Evolutionary conservation across 2,329 filamentous ascomycete species (phyloP).

Genomic region (Dactylellina cionopaga): DNA sequence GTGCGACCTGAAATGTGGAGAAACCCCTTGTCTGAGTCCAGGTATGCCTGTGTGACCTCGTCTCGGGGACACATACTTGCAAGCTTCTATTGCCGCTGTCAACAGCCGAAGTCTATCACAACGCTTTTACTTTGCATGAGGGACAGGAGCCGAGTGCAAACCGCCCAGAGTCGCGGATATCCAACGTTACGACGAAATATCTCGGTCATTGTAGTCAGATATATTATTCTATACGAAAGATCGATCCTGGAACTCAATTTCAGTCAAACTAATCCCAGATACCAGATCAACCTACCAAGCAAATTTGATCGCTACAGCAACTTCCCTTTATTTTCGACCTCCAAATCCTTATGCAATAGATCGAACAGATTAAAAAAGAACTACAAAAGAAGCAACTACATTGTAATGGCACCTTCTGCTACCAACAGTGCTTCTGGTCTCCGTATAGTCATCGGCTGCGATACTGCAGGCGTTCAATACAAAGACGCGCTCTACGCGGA

Average conservation of each 20-base stretch:
- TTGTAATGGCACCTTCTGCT: constrained; percentile 35
- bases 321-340: no score
- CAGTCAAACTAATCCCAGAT: no score
- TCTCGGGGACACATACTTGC: constrained; percentile 16
- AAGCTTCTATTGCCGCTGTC: constrained; percentile 3
- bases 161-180: not conserved
- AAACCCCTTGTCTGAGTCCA: not conserved
- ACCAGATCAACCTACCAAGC: no score
- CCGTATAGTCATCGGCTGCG: constrained; percentile 45
- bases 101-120: constrained; percentile 20
- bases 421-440: constrained; percentile 21
- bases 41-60: no score
- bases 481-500: constrained; percentile 44
- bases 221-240: no score
- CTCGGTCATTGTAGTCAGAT: no score
- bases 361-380: no score
- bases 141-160: not conserved
- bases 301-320: no score
- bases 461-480: constrained; percentile 45
- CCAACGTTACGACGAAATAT: not conserved
- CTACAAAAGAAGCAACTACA: no score
- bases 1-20: constrained; percentile 10
- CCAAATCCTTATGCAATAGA: no score
- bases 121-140: not conserved
- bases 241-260: no score